Conservation (phyloP, 1,139 yeast genomes). For the Yamadazyma kanchanaburiensis region DNA sequence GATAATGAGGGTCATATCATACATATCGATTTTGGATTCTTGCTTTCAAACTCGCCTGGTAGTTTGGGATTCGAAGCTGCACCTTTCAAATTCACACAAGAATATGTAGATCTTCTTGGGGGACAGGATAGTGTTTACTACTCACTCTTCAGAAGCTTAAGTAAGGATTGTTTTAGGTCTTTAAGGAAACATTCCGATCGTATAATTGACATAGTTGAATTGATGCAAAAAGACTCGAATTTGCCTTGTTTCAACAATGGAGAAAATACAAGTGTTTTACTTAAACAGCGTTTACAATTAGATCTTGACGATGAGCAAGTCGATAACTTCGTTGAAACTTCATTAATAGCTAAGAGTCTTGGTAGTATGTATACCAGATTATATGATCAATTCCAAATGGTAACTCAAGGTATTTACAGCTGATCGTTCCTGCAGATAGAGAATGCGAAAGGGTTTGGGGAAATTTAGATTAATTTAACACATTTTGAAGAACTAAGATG, state of each 20-base stretch:
- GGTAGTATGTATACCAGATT: conserved; percentile 90
- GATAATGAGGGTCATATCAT: conserved; percentile 94
- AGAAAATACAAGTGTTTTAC: conserved; percentile 70
- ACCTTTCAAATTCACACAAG: conserved; percentile 87
- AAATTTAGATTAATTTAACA: too few relatives aligned
- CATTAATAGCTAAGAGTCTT: conserved; percentile 71
- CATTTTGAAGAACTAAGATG: too few relatives aligned
- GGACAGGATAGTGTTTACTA: conserved; percentile 65
- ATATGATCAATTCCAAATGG: conserved; percentile 89
- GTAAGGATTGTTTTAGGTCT: conserved; percentile 70
- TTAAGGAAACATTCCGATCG: conserved; percentile 71
- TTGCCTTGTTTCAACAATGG: conserved; percentile 93
- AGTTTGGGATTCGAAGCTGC: conserved; percentile 97
- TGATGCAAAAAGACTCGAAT: conserved; percentile 88
- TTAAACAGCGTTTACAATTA: conserved; percentile 77
- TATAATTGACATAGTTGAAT: conserved; percentile 74
- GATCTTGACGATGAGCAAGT: conserved; percentile 71
- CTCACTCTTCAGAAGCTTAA: conserved; percentile 52
- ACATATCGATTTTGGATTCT: conserved; percentile 93
- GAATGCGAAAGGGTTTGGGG: too few relatives aligned
- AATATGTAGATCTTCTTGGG: conserved; percentile 83
- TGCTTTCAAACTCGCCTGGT: conserved; percentile 92
- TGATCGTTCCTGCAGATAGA: too few relatives aligned
- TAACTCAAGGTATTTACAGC: conserved; percentile 86
- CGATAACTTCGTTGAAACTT: conserved; percentile 71